Evolutionary conservation across 202 grass and related monocot species (phyloP).

Genomic region (Miscanthus sacchariflorus): DNA sequence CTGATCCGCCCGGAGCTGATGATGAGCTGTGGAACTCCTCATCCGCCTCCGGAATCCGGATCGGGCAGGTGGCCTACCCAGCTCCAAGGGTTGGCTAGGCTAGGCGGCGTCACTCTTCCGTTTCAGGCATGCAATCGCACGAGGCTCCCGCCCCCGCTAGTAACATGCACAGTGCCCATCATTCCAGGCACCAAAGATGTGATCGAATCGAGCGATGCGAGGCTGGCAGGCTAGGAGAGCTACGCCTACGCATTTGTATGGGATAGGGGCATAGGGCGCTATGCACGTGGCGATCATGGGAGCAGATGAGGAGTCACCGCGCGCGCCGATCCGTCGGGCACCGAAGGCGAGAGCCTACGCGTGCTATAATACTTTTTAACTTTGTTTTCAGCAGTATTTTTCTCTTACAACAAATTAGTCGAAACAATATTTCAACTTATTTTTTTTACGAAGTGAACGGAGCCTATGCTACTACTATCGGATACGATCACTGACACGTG

Average conservation of each 20-base stretch:
- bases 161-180: background rate
- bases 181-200: background rate
- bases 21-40: background rate
- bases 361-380: background rate
- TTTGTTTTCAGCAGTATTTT: no score
- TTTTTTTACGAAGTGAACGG: no score
- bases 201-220: background rate
- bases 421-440: no score
- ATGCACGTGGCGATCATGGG: conserved; percentile 26
- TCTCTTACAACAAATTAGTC: no score
- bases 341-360: conserved; percentile 38
- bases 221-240: background rate
- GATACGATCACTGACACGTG: background rate
- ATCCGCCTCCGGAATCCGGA: background rate
- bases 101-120: background rate
- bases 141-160: background rate
- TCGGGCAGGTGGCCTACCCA: background rate
- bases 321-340: conserved; percentile 12
- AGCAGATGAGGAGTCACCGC: background rate
- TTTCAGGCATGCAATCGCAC: background rate
- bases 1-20: background rate
- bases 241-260: background rate
- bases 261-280: no score
- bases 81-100: background rate
- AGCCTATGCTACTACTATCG: no score